A percentile compares a stretch with the other conserved stretches of the same genome.
Conservation (phyloP, 495 filamentous ascomycete genomes). For the Penicillium soppii region DNA sequence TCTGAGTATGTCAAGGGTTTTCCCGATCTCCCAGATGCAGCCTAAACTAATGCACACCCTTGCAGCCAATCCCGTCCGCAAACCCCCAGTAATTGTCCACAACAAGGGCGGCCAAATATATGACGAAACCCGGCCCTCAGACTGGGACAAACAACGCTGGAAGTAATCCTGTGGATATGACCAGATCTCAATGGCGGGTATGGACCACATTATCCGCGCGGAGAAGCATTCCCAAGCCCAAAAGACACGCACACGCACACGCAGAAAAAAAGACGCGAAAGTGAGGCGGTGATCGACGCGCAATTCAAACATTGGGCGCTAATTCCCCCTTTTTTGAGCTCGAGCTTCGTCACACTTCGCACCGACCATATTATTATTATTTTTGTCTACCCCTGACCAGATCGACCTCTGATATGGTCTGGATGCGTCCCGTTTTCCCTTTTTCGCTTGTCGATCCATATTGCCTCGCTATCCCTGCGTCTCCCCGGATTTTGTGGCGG, state of each 20-base stretch:
- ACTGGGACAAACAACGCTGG: constrained; percentile 52
- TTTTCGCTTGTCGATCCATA: constrained; percentile 6
- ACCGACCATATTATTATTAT: background rate
- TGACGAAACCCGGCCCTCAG: constrained; percentile 47
- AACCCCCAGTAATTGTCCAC: constrained; percentile 42
- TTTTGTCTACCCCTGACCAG: constrained; percentile 15
- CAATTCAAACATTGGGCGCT: constrained; percentile 1
- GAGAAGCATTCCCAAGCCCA: background rate
- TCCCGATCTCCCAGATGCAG: constrained; percentile 21
- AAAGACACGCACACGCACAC: constrained; percentile 1
- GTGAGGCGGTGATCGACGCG: constrained; percentile 27
- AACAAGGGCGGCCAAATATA: constrained; percentile 48
- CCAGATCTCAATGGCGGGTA: background rate
- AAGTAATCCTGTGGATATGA: constrained; percentile 32
- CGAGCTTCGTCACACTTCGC: constrained; percentile 17
- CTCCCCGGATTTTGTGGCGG: constrained; percentile 19
- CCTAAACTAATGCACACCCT: constrained; percentile 22
- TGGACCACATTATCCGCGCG: constrained; percentile 1
- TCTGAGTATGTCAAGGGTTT: constrained; percentile 33
- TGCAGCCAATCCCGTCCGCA: constrained; percentile 30
- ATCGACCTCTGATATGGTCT: background rate
- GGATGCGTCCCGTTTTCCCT: background rate
- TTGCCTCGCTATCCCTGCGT: constrained; percentile 16
- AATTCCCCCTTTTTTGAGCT: constrained; percentile 6
- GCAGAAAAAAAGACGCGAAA: constrained; percentile 27